phyloP scores from a whole-genome alignment of 495 filamentous ascomycete genomes.

The Aspergillus sclerotiicarbonarius region DNA sequence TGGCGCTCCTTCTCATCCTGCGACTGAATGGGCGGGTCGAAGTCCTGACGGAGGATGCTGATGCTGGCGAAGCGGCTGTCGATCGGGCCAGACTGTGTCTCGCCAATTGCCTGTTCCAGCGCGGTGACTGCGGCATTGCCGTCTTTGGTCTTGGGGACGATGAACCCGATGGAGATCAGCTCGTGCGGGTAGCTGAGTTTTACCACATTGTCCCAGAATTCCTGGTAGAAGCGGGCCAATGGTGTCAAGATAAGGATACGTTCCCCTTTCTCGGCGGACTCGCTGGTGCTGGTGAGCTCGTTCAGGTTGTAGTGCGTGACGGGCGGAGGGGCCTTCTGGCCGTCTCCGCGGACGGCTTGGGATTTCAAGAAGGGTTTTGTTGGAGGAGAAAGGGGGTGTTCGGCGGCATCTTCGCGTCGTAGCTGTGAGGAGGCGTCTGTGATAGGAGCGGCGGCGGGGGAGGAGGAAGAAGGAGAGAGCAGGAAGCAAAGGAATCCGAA shows the following conservation, averaged over 20 bases:
- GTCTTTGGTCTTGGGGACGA: slow-evolving; percentile 85
- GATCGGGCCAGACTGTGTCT: slow-evolving; percentile 76
- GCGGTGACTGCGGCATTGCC: slow-evolving; percentile 78
- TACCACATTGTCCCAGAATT: slow-evolving; percentile 94
- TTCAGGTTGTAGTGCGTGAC: slow-evolving; percentile 94
- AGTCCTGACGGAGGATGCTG: slow-evolving; percentile 93
- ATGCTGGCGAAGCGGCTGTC: slow-evolving; percentile 85
- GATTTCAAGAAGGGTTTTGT: slow-evolving; percentile 78
- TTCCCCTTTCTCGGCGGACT: slow-evolving; percentile 75
- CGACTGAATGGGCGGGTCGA: slow-evolving; percentile 74
- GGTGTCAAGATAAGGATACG: slow-evolving; percentile 90
- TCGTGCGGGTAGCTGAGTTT: slow-evolving; percentile 87
- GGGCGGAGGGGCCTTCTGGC: slow-evolving; percentile 67
- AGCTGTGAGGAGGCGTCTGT: slow-evolving; percentile 35
- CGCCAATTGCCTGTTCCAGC: slow-evolving; percentile 78
- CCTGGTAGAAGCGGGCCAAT: slow-evolving; percentile 86
- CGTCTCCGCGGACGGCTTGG: slow-evolving; percentile 52
- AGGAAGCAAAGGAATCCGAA: slow-evolving; percentile 67
- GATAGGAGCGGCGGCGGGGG: slow-evolving; percentile 24
- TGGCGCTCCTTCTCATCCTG: slow-evolving; percentile 89
- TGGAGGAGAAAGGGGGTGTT: slow-evolving; percentile 76
- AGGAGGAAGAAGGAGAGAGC: slow-evolving; percentile 46
- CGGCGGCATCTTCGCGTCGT: slow-evolving; percentile 59
- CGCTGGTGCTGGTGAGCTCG: slow-evolving; percentile 75
- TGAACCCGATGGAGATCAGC: slow-evolving; percentile 92